These are phyloP conservation scores for Sarcodon aspratus DNA, from an alignment of 768 basidiomycete genomes.

Conservation along the genomic window DNA sequence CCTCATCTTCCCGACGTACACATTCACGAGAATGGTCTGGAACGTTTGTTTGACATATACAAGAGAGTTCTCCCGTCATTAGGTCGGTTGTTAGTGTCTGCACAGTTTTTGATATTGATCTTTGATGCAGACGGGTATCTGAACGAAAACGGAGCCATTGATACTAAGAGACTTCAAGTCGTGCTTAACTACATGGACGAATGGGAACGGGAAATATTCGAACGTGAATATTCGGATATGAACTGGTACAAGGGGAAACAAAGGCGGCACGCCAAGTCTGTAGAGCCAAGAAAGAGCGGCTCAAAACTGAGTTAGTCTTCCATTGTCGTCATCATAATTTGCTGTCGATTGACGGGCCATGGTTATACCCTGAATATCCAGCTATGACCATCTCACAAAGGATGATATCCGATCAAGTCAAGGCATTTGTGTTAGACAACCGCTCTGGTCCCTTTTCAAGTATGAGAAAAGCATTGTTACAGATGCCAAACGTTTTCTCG, in stretches of 20 bases:
- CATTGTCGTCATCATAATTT: background rate
- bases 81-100: slow-evolving; percentile 26
- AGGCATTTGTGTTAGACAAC: slow-evolving; percentile 52
- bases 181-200: slow-evolving; percentile 80
- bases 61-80: slow-evolving; percentile 79
- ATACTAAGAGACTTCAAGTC: slow-evolving; percentile 68
- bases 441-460: slow-evolving; percentile 9
- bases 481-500: slow-evolving; percentile 70
- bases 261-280: slow-evolving; percentile 52
- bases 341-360: background rate
- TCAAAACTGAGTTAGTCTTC: slow-evolving; percentile 48
- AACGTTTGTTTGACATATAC: slow-evolving; percentile 90
- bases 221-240: slow-evolving; percentile 81
- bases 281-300: slow-evolving; percentile 49
- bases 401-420: slow-evolving; percentile 68
- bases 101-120: background rate
- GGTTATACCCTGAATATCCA: slow-evolving; percentile 8
- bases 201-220: slow-evolving; percentile 86
- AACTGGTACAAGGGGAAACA: slow-evolving; percentile 97
- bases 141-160: slow-evolving; percentile 81
- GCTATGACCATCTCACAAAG: slow-evolving; percentile 71
- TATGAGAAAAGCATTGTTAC: slow-evolving; percentile 28
- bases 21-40: slow-evolving; percentile 94
- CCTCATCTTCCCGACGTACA: slow-evolving; percentile 95
- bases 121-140: slow-evolving; percentile 69